Percentiles rank a stretch among this genome's conserved stretches.
These are phyloP conservation scores for Auriscalpium vulgare DNA, from an alignment of 768 basidiomycete genomes.

Conservation along the genomic window DNA sequence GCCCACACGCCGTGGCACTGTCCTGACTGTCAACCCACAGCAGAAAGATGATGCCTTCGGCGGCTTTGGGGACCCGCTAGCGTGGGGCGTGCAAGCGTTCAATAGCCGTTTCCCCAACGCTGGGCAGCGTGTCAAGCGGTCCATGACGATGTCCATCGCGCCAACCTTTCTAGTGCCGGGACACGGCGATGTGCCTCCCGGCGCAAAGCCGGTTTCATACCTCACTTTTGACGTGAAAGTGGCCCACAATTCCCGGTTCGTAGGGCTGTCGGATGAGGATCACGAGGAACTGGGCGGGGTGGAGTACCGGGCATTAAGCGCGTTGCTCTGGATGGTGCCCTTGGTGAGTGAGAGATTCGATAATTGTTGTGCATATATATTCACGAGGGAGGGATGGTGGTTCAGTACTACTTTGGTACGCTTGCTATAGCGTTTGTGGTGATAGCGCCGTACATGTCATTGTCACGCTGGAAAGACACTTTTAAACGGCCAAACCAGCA, in stretches of 20 bases:
- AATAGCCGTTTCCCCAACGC: conserved; percentile 50
- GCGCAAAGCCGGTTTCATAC: conserved; percentile 25
- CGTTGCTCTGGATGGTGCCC: conserved; percentile 70
- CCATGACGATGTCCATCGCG: conserved; percentile 67
- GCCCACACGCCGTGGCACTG: background rate
- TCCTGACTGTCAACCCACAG: conserved; percentile 1
- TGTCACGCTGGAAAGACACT: conserved; percentile 28
- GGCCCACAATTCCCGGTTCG: conserved; percentile 80
- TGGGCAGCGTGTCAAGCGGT: conserved; percentile 47
- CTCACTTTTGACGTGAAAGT: conserved; percentile 24
- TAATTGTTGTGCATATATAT: background rate
- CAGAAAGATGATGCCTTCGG: conserved; percentile 6
- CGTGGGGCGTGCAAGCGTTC: conserved; percentile 34
- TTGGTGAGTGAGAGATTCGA: conserved; percentile 38
- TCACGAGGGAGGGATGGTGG: background rate
- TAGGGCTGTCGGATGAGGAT: conserved; percentile 64
- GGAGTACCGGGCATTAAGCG: conserved; percentile 78
- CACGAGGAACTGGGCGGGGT: conserved; percentile 87
- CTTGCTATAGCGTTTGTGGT: conserved; percentile 37
- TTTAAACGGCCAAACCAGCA: conserved; percentile 30
- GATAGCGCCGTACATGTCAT: conserved; percentile 38
- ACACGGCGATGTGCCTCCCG: conserved; percentile 5
- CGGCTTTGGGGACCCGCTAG: conserved; percentile 8
- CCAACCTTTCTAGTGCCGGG: conserved; percentile 35
- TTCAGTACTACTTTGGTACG: conserved; percentile 37